phyloP scores from a whole-genome alignment of 164 flowering plant genomes.

The Vitis rupestris region DNA sequence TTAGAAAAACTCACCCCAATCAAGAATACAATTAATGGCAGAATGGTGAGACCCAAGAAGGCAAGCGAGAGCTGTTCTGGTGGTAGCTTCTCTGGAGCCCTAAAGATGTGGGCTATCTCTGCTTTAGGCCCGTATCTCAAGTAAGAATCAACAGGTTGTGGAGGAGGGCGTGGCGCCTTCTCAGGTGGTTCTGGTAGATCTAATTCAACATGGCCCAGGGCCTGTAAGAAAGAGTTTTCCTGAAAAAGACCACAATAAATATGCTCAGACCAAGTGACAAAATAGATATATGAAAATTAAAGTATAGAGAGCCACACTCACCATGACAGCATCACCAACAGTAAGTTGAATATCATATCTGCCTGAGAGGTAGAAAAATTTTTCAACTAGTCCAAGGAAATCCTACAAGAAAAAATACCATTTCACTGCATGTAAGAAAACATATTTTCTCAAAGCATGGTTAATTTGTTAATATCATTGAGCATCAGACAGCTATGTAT shows the following conservation, averaged over 20 bases:
- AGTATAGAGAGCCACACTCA: slow-evolving; percentile 24
- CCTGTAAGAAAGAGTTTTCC: slow-evolving; percentile 85
- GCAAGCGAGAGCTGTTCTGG: slow-evolving; percentile 72
- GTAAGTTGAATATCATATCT: slow-evolving; percentile 80
- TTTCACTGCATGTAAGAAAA: not conserved
- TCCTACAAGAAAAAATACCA: slow-evolving; percentile 47
- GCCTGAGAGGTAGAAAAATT: slow-evolving; percentile 91
- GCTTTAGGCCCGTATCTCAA: slow-evolving; percentile 75
- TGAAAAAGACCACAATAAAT: slow-evolving; percentile 29
- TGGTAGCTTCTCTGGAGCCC: slow-evolving; percentile 89
- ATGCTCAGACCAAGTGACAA: slow-evolving; percentile 1
- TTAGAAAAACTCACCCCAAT: slow-evolving; percentile 63
- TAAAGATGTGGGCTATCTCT: slow-evolving; percentile 86
- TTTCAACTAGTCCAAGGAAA: slow-evolving; percentile 92
- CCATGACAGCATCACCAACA: slow-evolving; percentile 95
- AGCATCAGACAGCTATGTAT: not conserved
- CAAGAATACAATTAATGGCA: slow-evolving; percentile 81
- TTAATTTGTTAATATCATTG: not conserved
- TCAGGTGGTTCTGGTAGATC: slow-evolving; percentile 98
- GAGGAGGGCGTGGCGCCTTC: slow-evolving; percentile 82
- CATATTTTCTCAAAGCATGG: not conserved
- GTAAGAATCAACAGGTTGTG: slow-evolving; percentile 65
- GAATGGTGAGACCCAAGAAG: slow-evolving; percentile 69
- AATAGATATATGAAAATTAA: not conserved
- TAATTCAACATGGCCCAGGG: slow-evolving; percentile 73